Evolutionary conservation across 345 rosid species (phyloP).

Genomic region (Brassica carinata): DNA sequence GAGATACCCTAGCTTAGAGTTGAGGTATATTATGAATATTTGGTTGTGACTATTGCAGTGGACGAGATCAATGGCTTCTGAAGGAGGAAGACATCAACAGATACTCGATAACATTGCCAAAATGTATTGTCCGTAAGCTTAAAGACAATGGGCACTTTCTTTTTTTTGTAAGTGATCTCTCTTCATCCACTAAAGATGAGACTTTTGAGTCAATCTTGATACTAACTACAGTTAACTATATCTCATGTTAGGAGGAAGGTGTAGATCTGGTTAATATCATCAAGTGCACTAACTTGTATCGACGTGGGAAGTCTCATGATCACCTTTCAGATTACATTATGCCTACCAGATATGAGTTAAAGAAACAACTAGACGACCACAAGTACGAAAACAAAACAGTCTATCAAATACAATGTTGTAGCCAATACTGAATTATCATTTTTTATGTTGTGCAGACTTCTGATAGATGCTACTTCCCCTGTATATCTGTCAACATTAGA

Average conservation of each 20-base stretch:
- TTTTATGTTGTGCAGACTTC: slow-evolving; percentile 38
- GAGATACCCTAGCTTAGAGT: background rate
- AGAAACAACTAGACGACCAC: slow-evolving; percentile 39
- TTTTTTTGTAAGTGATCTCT: slow-evolving; percentile 58
- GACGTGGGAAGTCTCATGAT: slow-evolving; percentile 51
- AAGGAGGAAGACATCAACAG: slow-evolving; percentile 65
- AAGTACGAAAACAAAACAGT: slow-evolving; percentile 18
- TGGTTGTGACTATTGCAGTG: slow-evolving; percentile 45
- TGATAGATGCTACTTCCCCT: slow-evolving; percentile 47
- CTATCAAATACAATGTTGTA: background rate
- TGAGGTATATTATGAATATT: slow-evolving; percentile 3
- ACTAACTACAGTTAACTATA: background rate
- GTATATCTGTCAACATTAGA: slow-evolving; percentile 73
- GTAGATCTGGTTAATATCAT: slow-evolving; percentile 49
- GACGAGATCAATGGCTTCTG: slow-evolving; percentile 67
- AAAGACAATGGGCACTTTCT: slow-evolving; percentile 65
- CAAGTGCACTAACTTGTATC: slow-evolving; percentile 53
- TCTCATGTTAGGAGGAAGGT: slow-evolving; percentile 56
- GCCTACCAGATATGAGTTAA: slow-evolving; percentile 53
- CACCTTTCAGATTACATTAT: slow-evolving; percentile 52
- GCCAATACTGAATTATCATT: background rate
- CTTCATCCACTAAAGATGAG: background rate
- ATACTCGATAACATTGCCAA: slow-evolving; percentile 43
- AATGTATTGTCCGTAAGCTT: slow-evolving; percentile 54
- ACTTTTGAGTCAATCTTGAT: background rate